Percentiles rank a stretch among this genome's conserved stretches.
Conservation (phyloP, 2,329 filamentous ascomycete species). For the Neopestalotiopsis sp. region DNA sequence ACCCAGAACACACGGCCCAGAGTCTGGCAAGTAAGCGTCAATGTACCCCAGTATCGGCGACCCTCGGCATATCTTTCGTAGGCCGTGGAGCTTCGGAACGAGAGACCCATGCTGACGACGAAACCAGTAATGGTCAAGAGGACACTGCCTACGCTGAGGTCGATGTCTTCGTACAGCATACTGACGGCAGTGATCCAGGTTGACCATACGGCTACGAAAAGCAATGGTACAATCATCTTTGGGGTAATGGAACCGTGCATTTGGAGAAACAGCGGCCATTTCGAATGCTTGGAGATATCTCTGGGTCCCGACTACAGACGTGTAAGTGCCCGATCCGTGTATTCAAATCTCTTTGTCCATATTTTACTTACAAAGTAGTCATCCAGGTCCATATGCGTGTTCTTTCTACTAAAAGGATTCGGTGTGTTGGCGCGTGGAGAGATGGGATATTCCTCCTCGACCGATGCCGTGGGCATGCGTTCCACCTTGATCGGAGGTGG, state of each 20-base stretch:
- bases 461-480: background rate
- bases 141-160: conserved; percentile 66
- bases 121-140: conserved; percentile 87
- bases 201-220: conserved; percentile 69
- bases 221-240: conserved; percentile 75
- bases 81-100: conserved; percentile 78
- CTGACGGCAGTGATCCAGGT: conserved; percentile 67
- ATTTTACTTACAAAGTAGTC: conserved; percentile 48
- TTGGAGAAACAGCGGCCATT: conserved; percentile 79
- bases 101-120: conserved; percentile 78
- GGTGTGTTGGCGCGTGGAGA: conserved; percentile 31
- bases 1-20: conserved; percentile 85
- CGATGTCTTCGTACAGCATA: conserved; percentile 44
- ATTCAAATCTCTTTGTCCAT: background rate
- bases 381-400: conserved; percentile 45
- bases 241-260: conserved; percentile 77
- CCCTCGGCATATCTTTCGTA: conserved; percentile 74
- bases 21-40: conserved; percentile 67
- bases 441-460: conserved; percentile 23
- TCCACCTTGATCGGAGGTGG: conserved; percentile 11
- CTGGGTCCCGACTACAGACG: conserved; percentile 59
- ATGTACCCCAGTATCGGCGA: conserved; percentile 65
- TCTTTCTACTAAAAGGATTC: conserved; percentile 39
- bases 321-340: conserved; percentile 16
- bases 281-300: conserved; percentile 76